Evolutionary conservation across 1,139 yeast genomes (phyloP), one percentile per base, ranked within the genome.

Genomic region (Protomyces macrosporus): DNA sequence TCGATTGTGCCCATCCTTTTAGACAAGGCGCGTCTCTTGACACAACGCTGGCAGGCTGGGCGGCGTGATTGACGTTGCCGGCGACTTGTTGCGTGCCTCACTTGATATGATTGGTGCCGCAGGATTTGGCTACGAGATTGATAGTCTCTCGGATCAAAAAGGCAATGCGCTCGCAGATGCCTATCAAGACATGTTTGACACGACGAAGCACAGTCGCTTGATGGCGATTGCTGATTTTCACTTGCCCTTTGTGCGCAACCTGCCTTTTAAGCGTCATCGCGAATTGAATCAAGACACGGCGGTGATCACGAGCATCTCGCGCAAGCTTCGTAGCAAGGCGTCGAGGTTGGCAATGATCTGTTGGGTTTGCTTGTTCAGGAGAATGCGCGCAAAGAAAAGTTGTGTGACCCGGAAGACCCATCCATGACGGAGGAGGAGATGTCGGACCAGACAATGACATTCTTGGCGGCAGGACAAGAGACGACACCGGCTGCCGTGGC

Each of bases 391-490:
- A 63, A 66, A 6, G 60, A 63, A 32, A 64, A 63, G 6, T 65
- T 61, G 35, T 53, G 60, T 33, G 67, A 65, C 52, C 61, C 64
- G 14, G 65, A 58, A 40, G 53, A 58, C 23, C 62, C 62, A 4
- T 56, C 62, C 23, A 57, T 67, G 58, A 66, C 67, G 58, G 63
- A 63, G 16, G 50, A 30, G n/a, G 60, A 60, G 34, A 55, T 60
- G 23, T 42, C 55, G 3, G 64, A 60, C 39, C 67, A 67, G 36
- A 58, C 66, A 48, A 59, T 64, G 66, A 67, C 68, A 4, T 63
- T 67, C 34, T 64, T 67, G 4, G 66, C 67, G 10, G 69, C 69
- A 3, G 69, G 69, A 33, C 69, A 67, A 48, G 69, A 67, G 50
- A 67, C 69, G 10, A 67, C 69, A 3, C 57, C 67, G 12, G 62